Conservation (phyloP, 768 basidiomycete species). For the Gloeostereum incarnatum region DNA sequence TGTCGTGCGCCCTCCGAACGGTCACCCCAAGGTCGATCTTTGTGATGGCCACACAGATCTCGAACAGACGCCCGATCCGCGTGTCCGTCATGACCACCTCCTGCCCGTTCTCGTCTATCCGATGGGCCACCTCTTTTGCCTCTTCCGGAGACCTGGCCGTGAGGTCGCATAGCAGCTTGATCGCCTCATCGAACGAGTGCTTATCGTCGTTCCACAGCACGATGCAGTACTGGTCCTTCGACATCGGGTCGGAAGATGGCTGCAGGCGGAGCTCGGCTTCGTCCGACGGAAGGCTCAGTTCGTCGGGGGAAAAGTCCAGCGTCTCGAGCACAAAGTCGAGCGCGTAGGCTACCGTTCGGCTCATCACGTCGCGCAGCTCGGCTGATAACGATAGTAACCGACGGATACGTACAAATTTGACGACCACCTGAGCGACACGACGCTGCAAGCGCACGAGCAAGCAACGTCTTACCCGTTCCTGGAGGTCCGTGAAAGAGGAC, state of each 20-base stretch:
- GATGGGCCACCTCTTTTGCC: constrained; percentile 42
- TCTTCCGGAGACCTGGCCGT: constrained; percentile 45
- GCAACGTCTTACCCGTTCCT: constrained; percentile 94
- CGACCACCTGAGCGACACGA: too few species aligned
- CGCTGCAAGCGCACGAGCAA: constrained; percentile 90
- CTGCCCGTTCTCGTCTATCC: constrained; percentile 73
- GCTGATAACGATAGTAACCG: constrained; percentile 45
- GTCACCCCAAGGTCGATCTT: constrained; percentile 92
- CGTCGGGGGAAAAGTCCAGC: constrained; percentile 75
- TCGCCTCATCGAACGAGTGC: constrained; percentile 86
- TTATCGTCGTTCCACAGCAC: constrained; percentile 97
- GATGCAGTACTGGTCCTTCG: constrained; percentile 72
- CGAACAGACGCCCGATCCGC: constrained; percentile 45
- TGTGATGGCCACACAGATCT: constrained; percentile 68
- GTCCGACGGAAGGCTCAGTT: constrained; percentile 53
- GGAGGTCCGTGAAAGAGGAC: constrained; percentile 98
- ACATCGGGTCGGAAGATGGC: constrained; percentile 69
- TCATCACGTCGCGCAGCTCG: constrained; percentile 68
- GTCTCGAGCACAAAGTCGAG: constrained; percentile 81
- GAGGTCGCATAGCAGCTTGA: constrained; percentile 56
- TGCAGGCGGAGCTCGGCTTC: constrained; percentile 68
- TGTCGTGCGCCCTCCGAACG: constrained; percentile 78
- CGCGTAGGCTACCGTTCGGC: constrained; percentile 63
- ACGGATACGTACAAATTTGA: too few species aligned
- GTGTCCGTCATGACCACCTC: constrained; percentile 75